A percentile compares a stretch with the other conserved stretches of the same genome.
Evolutionary conservation across 225 moss, liverwort and hornwort species (phyloP).

Genomic region (Ulota crispa): DNA sequence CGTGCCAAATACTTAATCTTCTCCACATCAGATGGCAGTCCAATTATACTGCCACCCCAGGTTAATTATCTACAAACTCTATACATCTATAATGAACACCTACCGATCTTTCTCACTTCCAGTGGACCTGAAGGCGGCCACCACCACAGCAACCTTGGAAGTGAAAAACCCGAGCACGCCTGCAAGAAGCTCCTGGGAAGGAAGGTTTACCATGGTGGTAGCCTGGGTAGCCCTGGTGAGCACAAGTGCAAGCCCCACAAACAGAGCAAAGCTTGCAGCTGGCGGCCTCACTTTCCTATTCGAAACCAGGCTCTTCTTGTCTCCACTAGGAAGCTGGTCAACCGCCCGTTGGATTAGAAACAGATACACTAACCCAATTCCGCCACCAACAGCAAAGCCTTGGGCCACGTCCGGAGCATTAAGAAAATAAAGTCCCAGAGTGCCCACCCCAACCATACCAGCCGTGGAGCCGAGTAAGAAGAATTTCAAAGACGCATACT

Average conservation of each 20-base stretch:
- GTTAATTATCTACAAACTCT: constrained; percentile 12
- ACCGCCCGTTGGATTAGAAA: constrained; percentile 73
- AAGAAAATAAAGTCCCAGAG: constrained; percentile 50
- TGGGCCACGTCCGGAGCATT: constrained; percentile 60
- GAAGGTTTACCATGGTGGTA: constrained; percentile 43
- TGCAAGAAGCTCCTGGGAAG: constrained; percentile 69
- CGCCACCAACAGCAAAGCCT: constrained; percentile 77
- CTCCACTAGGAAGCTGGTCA: constrained; percentile 66
- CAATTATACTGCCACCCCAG: not conserved
- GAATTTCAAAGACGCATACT: constrained; percentile 67
- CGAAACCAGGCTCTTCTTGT: not conserved
- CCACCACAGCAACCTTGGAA: constrained; percentile 70
- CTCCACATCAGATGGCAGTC: constrained; percentile 3
- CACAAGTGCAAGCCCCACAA: constrained; percentile 62
- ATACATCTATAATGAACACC: not conserved
- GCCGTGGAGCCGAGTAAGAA: constrained; percentile 67
- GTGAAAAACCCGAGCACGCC: constrained; percentile 75
- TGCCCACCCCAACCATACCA: constrained; percentile 68
- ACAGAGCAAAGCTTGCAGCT: constrained; percentile 54
- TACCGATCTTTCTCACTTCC: constrained; percentile 20
- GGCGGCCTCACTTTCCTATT: constrained; percentile 36
- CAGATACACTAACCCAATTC: constrained; percentile 67
- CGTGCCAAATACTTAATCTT: not conserved
- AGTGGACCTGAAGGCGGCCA: constrained; percentile 60
- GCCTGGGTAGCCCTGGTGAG: constrained; percentile 62